Percentiles rank a stretch among this genome's conserved stretches.
Evolutionary conservation across 108 stramenopile genomes (phyloP).

Genomic region (Bacterosira constricta): DNA sequence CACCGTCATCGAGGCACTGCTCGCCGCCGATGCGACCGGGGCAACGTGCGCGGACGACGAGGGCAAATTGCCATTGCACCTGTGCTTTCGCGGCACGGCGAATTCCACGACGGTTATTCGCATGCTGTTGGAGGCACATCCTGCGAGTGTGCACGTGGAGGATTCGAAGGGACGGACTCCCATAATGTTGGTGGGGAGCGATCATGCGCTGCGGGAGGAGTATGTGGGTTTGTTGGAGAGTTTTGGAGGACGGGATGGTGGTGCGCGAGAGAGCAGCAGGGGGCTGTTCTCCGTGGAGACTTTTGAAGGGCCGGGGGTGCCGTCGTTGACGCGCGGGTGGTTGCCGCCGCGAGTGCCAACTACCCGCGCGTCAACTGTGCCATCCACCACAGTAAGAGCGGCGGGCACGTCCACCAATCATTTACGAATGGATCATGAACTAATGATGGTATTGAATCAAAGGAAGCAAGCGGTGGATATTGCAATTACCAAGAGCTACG

Average conservation of each 20-base stretch:
- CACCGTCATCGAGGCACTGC: slow-evolving; percentile 58
- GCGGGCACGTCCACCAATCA: neutral
- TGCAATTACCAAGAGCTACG: neutral
- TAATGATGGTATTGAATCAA: neutral
- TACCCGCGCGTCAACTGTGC: neutral
- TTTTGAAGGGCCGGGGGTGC: neutral
- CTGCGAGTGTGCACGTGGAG: neutral
- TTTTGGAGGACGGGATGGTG: too few relatives aligned
- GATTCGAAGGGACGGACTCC: neutral
- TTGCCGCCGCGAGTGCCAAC: neutral
- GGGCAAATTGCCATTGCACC: slow-evolving; percentile 84
- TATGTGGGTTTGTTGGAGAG: too few relatives aligned
- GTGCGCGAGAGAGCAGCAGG: too few relatives aligned
- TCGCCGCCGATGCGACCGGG: slow-evolving; percentile 65
- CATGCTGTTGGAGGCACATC: neutral
- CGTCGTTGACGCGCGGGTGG: neutral
- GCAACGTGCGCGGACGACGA: slow-evolving; percentile 79
- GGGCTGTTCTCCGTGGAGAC: too few relatives aligned
- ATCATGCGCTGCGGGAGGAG: neutral
- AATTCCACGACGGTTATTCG: neutral
- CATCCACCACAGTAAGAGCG: neutral
- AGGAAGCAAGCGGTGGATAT: neutral
- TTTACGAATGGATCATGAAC: neutral
- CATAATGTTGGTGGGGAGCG: neutral
- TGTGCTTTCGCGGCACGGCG: slow-evolving; percentile 86